Conservation (phyloP, 495 filamentous ascomycete species). For the Penicillium robsamsonii region DNA sequence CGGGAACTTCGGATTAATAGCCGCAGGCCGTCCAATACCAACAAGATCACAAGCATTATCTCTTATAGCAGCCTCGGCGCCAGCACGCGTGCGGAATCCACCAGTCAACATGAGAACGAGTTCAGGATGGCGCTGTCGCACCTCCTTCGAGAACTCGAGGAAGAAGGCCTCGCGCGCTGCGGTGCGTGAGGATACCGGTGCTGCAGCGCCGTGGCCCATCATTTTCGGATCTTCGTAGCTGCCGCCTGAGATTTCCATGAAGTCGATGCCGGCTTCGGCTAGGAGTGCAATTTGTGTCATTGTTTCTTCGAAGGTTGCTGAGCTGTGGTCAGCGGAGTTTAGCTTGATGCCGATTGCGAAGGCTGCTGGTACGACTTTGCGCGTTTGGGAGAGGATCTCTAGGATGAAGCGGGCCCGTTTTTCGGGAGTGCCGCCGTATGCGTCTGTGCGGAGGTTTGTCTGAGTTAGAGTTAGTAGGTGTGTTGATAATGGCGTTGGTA, state of each 20-base stretch:
- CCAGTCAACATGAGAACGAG: constrained; percentile 53
- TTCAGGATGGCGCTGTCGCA: constrained; percentile 42
- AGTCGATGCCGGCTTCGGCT: constrained; percentile 54
- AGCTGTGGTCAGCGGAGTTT: constrained; percentile 58
- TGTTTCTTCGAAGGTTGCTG: constrained; percentile 43
- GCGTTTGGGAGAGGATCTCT: constrained; percentile 42
- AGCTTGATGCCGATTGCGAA: constrained; percentile 63
- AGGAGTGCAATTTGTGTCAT: constrained; percentile 55
- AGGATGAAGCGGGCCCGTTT: constrained; percentile 49
- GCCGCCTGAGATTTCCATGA: constrained; percentile 62
- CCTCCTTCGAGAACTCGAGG: constrained; percentile 51
- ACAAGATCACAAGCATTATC: constrained; percentile 57
- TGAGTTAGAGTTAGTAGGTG: constrained; percentile 12
- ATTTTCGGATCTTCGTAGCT: constrained; percentile 53
- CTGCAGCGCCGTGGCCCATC: constrained; percentile 25
- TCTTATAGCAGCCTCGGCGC: constrained; percentile 52
- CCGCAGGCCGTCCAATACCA: constrained; percentile 55
- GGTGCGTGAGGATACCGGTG: constrained; percentile 39
- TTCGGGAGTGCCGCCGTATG: constrained; percentile 46
- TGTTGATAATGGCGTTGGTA: not conserved
- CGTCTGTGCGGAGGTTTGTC: constrained; percentile 48
- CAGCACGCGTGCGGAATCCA: constrained; percentile 55
- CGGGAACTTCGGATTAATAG: constrained; percentile 48
- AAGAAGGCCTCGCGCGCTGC: constrained; percentile 60
- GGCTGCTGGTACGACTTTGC: constrained; percentile 41